Evolutionary conservation across 257 asterid species (phyloP).

Genomic region (Solanum verrucosum): DNA sequence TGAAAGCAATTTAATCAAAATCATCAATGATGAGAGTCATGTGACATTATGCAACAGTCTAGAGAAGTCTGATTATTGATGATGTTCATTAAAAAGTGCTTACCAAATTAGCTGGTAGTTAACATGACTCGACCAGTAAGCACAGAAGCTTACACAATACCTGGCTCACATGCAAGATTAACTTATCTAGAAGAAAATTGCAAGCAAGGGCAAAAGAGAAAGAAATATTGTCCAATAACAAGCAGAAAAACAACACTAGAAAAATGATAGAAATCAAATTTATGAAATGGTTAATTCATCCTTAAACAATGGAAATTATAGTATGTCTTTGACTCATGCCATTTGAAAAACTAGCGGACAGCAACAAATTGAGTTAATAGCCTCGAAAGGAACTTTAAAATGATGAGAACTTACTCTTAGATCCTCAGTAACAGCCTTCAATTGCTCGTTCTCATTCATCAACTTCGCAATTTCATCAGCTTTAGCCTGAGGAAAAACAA

Average conservation of each 20-base stretch:
- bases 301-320: background rate
- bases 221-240: background rate
- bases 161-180: background rate
- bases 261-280: background rate
- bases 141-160: background rate
- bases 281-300: background rate
- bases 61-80: background rate
- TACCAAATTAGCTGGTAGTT: background rate
- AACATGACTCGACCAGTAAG: background rate
- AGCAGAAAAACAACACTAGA: background rate
- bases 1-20: background rate
- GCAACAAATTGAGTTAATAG: background rate
- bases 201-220: background rate
- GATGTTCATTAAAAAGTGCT: background rate
- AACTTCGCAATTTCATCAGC: conserved; percentile 91
- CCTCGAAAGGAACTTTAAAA: background rate
- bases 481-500: conserved; percentile 52
- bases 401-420: conserved; percentile 39
- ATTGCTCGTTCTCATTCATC: conserved; percentile 89
- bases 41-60: background rate
- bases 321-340: background rate
- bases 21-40: background rate
- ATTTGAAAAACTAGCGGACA: background rate
- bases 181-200: background rate
- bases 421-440: conserved; percentile 58